phyloP scores from a whole-genome alignment of 306 rosid species.

The Trichosanthes truncata region DNA sequence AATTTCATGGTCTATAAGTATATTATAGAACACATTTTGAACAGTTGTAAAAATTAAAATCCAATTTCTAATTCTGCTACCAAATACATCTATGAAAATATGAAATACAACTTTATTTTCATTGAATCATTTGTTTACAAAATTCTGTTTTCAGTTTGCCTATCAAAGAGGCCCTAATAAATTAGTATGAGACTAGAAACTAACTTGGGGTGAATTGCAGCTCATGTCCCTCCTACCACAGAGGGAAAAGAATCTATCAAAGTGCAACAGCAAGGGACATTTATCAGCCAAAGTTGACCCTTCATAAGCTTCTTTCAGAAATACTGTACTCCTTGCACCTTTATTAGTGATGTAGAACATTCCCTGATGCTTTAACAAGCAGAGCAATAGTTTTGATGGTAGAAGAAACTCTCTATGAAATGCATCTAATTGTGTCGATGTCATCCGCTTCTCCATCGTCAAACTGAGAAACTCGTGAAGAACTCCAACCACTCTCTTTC shows the following conservation, averaged over 20 bases:
- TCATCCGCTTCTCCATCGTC: conserved; percentile 71
- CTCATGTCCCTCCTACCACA: conserved; percentile 44
- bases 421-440: conserved; percentile 67
- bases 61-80: too few relatives aligned
- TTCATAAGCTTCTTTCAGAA: conserved; percentile 57
- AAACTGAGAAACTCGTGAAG: conserved; percentile 84
- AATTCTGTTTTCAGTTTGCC: too few relatives aligned
- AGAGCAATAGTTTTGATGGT: conserved; percentile 60
- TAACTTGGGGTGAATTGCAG: conserved; percentile 1
- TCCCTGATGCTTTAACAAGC: conserved; percentile 78
- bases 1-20: too few relatives aligned
- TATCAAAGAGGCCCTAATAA: too few relatives aligned
- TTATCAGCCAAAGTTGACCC: conserved; percentile 47
- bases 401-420: conserved; percentile 64
- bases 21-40: too few relatives aligned
- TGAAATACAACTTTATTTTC: too few relatives aligned
- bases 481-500: conserved; percentile 63
- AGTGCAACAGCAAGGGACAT: conserved; percentile 40
- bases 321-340: conserved; percentile 69
- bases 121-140: too few relatives aligned
- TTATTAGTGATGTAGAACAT: conserved; percentile 82
- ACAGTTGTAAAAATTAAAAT: too few relatives aligned
- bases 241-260: conserved; percentile 40
- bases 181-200: background rate
- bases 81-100: too few relatives aligned